Evolutionary conservation across 169 alveolate genomes (phyloP).

Genomic region (Plasmodium cynomolgi): DNA sequence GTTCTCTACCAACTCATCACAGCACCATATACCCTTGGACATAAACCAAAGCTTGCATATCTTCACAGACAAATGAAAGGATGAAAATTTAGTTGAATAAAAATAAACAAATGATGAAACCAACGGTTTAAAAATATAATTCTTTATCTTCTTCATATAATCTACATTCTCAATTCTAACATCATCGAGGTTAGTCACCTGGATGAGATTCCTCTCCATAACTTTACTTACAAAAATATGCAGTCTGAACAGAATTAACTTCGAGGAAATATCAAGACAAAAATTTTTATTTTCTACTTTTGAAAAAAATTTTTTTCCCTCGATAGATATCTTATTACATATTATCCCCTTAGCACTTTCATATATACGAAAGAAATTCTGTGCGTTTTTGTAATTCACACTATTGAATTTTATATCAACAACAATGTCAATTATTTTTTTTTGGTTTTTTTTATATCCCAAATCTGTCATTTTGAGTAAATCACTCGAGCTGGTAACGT

Average conservation of each 20-base stretch:
- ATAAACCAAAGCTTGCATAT: conserved; percentile 48
- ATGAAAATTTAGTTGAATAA: conserved; percentile 25
- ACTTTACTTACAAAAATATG: conserved; percentile 23
- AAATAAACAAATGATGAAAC: conserved; percentile 33
- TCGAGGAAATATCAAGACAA: neutral
- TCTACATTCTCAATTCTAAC: conserved; percentile 2
- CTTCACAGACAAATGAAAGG: conserved; percentile 32
- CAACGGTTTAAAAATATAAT: conserved; percentile 20
- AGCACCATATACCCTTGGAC: neutral
- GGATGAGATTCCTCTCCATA: conserved; percentile 21
- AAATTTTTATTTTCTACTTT: conserved; percentile 24
- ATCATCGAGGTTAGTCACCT: conserved; percentile 33
- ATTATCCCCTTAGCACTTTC: conserved; percentile 40
- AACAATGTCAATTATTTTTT: conserved; percentile 8
- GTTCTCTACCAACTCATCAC: conserved; percentile 32
- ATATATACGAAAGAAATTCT: conserved; percentile 11
- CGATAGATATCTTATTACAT: neutral
- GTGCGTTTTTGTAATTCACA: conserved; percentile 25
- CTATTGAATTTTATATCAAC: conserved; percentile 20
- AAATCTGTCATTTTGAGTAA: conserved; percentile 21
- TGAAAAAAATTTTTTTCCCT: neutral
- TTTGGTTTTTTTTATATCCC: conserved; percentile 15
- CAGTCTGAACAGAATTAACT: conserved; percentile 1
- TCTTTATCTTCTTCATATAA: neutral
- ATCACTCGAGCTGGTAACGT: conserved; percentile 15